Base-by-base conservation (phyloP, 2,329 filamentous ascomycete species). In the Colletotrichum neosansevieriae region DNA sequence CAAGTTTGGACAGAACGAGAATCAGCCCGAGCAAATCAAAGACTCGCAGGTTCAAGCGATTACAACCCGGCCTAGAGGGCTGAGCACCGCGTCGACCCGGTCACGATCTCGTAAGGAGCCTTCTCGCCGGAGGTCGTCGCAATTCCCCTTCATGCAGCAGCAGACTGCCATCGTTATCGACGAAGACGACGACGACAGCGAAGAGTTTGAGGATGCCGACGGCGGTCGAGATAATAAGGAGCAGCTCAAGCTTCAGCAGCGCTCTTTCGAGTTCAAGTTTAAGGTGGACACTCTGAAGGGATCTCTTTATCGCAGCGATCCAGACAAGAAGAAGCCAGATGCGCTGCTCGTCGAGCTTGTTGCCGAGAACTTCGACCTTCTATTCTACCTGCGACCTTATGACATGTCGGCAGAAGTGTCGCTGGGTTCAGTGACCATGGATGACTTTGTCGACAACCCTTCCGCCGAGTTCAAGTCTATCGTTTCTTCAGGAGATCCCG, bases 261-360 rank as follows among this genome's bases (percentile, higher is more conserved):
- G 93, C 50, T 95, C 92, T 71, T 98, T 99, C 73, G 94, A 99
- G 77, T 93, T 99, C 82, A 97, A 94, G 72, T 99, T 99, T 79
- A 94, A 93, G 9, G 96, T 99, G 40, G 96, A 97, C 75, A 94
- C 92, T 69, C 86, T 99, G 51, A 94, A 97, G 79, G 96, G 96
- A 2, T 98, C 96, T 1, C 84, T 99, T 1, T 99, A 93, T 79
- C 89, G 91, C 71, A 94, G 94, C 63, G 94, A 98, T 74, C 89
- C 92, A 0, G 91, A 95, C 72, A 89, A 90, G 53, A 87, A 87
- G 69, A 90, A 90, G 70, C 87, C 90, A 0, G 97, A 99, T 74
- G 85, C 92, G 61, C 83, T 99, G 2, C 84, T 99, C 9, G 95
- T 97, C 2, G 95, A 98, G 75, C 83, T 99, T 7, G 91, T 98